Evolutionary conservation across 306 rosid species (phyloP).

Genomic region (Senna siamea): DNA sequence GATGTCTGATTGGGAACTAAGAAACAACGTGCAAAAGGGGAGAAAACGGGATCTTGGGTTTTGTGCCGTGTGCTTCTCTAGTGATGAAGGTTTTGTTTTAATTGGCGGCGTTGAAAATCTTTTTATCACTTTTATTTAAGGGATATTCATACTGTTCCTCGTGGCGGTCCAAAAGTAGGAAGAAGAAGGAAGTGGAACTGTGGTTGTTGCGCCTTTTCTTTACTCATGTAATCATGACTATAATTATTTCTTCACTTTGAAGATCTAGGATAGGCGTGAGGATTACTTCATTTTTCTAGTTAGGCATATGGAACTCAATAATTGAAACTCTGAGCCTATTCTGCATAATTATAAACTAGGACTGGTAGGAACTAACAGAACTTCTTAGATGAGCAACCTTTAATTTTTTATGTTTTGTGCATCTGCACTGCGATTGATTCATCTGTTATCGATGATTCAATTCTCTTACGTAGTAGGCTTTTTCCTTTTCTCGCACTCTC

Average conservation of each 20-base stretch:
- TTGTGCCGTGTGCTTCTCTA: conserved; percentile 1
- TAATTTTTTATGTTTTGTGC: too few species aligned
- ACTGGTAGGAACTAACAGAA: too few species aligned
- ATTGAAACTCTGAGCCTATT: background rate
- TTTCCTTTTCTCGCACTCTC: conserved; percentile 5
- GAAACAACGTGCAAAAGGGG: background rate
- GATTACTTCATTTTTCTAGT: background rate
- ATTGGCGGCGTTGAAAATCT: conserved; percentile 20
- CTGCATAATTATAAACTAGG: too few species aligned
- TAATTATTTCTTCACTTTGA: conserved; percentile 10
- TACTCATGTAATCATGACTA: background rate
- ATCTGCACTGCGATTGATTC: conserved; percentile 2
- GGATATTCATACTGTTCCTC: background rate
- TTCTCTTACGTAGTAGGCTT: background rate
- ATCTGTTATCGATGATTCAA: background rate
- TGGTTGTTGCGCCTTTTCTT: conserved; percentile 10
- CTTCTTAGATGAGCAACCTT: too few species aligned
- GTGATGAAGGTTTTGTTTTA: background rate
- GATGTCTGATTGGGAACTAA: conserved; percentile 3
- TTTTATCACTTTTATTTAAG: background rate
- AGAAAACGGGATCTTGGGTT: conserved; percentile 33
- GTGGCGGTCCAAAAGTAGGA: conserved; percentile 12
- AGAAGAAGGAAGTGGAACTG: conserved; percentile 8
- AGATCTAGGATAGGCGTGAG: background rate
- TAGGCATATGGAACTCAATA: background rate